Base-by-base conservation (phyloP, 2,329 filamentous ascomycete genomes). In the Tolypocladium paradoxum region DNA sequence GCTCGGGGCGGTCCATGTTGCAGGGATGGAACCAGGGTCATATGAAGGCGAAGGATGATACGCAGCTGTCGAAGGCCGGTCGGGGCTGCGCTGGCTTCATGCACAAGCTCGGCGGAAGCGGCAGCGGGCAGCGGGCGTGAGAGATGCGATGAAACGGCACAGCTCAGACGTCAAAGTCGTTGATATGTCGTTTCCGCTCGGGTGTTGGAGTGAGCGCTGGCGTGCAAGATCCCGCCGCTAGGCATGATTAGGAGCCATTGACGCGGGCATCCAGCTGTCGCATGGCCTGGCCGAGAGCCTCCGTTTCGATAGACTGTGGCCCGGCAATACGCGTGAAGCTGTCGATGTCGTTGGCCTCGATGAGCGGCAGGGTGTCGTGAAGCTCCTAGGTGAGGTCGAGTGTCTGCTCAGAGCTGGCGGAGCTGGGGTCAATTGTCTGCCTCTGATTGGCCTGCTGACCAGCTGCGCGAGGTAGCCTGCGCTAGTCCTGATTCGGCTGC, bases 1-100 rank as follows among this genome's bases (percentile, higher is more conserved):
- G 77, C 59, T 83, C 80, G 2, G 78, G 78, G 48, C 80, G 76
- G 59, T 83, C 79, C 77, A 82, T 78, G 52, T 59, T 67, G 46
- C 61, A 54, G 40, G 49, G 29, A 8, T 33, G 34, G 36, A 34
- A 18, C 31, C 16, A n/a, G 18, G 24, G 6, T 50, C 48, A 50
- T 22, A 33, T 50, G 48, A 7, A n/a, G 27, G 11, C 11, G 9
- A 33, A 12, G 18, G 27, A 18, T 4, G 20, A 24, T 33, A 18
- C 40, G 34, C 34, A 18, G 18, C 16, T 36, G 6, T 18, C 34
- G 31, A 33, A 35, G 6, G 34, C 34, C 12, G 34, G 29, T 29
- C 29, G 29, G 29, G 29, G 29, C 29, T 29, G 29, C 29, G 29
- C 6, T 29, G 8, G 29, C 29, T 29, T 29, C 29, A 29, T 29